Percentiles rank a stretch among this genome's conserved stretches.
Conservation (phyloP, 2,329 filamentous ascomycete genomes). For the Penicillium expansum region DNA sequence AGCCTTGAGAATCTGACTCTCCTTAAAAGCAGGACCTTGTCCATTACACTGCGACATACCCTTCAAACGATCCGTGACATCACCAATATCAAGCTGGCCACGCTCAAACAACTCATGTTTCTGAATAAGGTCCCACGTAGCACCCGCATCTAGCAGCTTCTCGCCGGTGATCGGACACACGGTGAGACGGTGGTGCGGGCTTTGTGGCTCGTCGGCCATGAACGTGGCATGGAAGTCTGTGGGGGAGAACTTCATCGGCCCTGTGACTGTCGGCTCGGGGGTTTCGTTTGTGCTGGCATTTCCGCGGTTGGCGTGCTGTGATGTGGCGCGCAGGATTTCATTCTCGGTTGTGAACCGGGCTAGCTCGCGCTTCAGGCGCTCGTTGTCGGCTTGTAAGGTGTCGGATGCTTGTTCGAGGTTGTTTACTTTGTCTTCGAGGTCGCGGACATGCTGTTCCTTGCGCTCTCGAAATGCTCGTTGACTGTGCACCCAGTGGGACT, state of each 20-base stretch:
- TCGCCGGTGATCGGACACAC: slow-evolving; percentile 63
- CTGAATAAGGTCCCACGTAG: slow-evolving; percentile 89
- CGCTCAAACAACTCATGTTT: slow-evolving; percentile 71
- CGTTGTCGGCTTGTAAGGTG: slow-evolving; percentile 75
- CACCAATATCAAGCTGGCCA: slow-evolving; percentile 75
- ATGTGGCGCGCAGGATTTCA: slow-evolving; percentile 83
- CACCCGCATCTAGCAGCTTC: slow-evolving; percentile 68
- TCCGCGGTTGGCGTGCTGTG: slow-evolving; percentile 43
- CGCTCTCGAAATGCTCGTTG: slow-evolving; percentile 95
- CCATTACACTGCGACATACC: slow-evolving; percentile 76
- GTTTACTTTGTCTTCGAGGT: slow-evolving; percentile 82
- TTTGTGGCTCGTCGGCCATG: slow-evolving; percentile 47
- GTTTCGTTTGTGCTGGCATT: slow-evolving; percentile 39
- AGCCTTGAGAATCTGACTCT: slow-evolving; percentile 67
- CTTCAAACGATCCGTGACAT: slow-evolving; percentile 77
- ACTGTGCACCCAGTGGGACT: slow-evolving; percentile 46
- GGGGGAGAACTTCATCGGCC: slow-evolving; percentile 68
- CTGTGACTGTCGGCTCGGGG: slow-evolving; percentile 53
- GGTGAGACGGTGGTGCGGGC: slow-evolving; percentile 62
- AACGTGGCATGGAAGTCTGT: slow-evolving; percentile 68
- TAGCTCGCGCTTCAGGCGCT: slow-evolving; percentile 77
- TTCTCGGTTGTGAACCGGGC: slow-evolving; percentile 86
- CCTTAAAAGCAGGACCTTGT: slow-evolving; percentile 82
- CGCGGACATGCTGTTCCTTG: slow-evolving; percentile 91
- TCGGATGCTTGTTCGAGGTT: slow-evolving; percentile 71